These are phyloP conservation scores for Heterobasidion occidentale DNA, from an alignment of 1,284 basidiomycete genomes.

Conservation along the genomic window DNA sequence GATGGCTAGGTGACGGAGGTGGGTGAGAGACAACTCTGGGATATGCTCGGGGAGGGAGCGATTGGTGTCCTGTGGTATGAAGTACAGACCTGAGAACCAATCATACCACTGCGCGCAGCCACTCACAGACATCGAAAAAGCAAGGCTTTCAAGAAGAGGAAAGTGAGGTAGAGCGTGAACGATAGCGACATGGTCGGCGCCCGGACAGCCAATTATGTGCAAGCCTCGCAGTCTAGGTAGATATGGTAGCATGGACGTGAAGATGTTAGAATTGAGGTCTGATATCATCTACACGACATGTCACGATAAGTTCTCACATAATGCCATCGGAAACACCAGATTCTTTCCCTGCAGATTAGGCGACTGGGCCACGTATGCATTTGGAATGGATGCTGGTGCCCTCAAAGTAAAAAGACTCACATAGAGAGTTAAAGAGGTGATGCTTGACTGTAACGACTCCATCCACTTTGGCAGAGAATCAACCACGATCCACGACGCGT, in stretches of 20 bases:
- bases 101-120: not conserved
- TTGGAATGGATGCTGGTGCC: not conserved
- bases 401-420: constrained; percentile 32
- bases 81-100: not conserved
- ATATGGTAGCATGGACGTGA: constrained; percentile 37
- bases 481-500: constrained; percentile 51
- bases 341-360: not conserved
- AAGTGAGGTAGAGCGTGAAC: constrained; percentile 38
- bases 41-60: constrained; percentile 15
- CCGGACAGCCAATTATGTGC: constrained; percentile 51
- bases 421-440: constrained; percentile 47
- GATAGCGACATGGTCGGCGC: constrained; percentile 40
- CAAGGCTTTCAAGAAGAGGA: constrained; percentile 48
- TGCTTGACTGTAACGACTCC: constrained; percentile 25
- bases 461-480: constrained; percentile 52
- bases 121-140: constrained; percentile 48
- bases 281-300: constrained; percentile 23
- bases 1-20: constrained; percentile 44
- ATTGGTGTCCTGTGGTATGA: constrained; percentile 26
- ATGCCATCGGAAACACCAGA: not conserved
- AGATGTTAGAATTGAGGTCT: constrained; percentile 41
- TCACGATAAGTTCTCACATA: constrained; percentile 26
- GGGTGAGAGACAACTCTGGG: constrained; percentile 24
- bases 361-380: not conserved
- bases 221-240: constrained; percentile 46